Conservation (phyloP, 768 basidiomycete genomes). For the Leccinellum luteum region DNA sequence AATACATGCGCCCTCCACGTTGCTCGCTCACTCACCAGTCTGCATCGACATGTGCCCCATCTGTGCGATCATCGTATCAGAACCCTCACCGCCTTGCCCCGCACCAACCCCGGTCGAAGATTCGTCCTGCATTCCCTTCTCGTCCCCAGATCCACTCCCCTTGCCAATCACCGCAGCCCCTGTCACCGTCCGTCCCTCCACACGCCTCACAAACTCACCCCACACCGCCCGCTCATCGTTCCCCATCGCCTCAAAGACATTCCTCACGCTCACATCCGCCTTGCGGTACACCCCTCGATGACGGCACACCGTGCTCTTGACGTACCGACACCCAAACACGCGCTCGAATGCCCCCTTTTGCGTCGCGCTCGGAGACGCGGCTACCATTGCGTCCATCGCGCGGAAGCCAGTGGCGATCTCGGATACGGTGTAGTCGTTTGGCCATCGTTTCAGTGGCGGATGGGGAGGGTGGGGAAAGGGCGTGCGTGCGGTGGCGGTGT, state of each 20-base stretch:
- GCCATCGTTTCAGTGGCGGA: slow-evolving; percentile 70
- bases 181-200: slow-evolving; percentile 49
- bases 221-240: slow-evolving; percentile 56
- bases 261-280: slow-evolving; percentile 46
- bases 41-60: slow-evolving; percentile 21
- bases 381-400: slow-evolving; percentile 41
- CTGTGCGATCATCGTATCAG: slow-evolving; percentile 18
- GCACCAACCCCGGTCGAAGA: background rate
- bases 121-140: slow-evolving; percentile 22
- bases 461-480: slow-evolving; percentile 54
- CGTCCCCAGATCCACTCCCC: slow-evolving; percentile 21
- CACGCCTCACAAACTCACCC: slow-evolving; percentile 65
- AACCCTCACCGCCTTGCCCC: background rate
- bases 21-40: slow-evolving; percentile 9
- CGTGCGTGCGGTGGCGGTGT: slow-evolving; percentile 17
- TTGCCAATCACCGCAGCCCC: slow-evolving; percentile 21
- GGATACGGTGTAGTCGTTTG: slow-evolving; percentile 70
- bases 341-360: slow-evolving; percentile 69
- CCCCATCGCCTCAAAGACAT: slow-evolving; percentile 55
- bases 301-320: slow-evolving; percentile 71
- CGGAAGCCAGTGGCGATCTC: slow-evolving; percentile 63
- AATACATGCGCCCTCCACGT: too few species aligned
- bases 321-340: slow-evolving; percentile 67
- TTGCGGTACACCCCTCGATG: slow-evolving; percentile 68
- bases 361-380: slow-evolving; percentile 43